Evolutionary conservation across 495 filamentous ascomycete genomes (phyloP), one percentile per base, ranked within the genome.

Genomic region (Diplogelasinospora grovesii): DNA sequence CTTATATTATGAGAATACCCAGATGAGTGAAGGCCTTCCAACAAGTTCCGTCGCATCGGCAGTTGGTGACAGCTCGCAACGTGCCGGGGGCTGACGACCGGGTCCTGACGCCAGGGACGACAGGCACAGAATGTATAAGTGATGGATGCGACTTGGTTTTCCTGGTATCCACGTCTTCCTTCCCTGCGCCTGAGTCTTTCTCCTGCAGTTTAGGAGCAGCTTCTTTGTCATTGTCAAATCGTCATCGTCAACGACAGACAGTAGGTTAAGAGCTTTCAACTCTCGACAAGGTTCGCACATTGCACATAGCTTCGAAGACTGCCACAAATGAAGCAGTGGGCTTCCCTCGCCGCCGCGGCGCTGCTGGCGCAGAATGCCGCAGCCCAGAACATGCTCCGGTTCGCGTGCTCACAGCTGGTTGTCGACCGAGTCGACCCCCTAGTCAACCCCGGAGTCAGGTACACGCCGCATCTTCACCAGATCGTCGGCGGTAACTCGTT

Each of bases 401-500:
- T 76, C 49, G 70, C 72, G 20, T 76, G 72, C 64, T 74, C 71
- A 22, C 71, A 76, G 55, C 58, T 76, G 15, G 72, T 76, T 36
- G 70, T 74, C 41, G 70, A 73, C 55, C 68, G 70, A 43, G 58
- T 68, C 57, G 69, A 71, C 50, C 69, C 69, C 36, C 44, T 73
- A 22, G 69, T 73, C 43, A 70, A 73, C 62, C 69, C 69, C 5
- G 69, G 68, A 52, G 41, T 62, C 52, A 58, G 44, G 39, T 71
- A 69, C 61, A 69, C 66, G 9, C 68, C 69, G 21, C 69, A 73
- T 56, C 60, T 73, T 39, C 69, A 73, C 54, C 69, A 73, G 56
- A 63, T 73, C 37, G 68, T 73, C 41, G 69, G 68, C 46, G 67
- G 71, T 45, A 85, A 79, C 64, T 82, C 73, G 4, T 86, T 89